A percentile compares a stretch with the other conserved stretches of the same genome.
Evolutionary conservation across 1,284 basidiomycete genomes (phyloP).

Genomic region (Erythrobasidium hasegawianum): DNA sequence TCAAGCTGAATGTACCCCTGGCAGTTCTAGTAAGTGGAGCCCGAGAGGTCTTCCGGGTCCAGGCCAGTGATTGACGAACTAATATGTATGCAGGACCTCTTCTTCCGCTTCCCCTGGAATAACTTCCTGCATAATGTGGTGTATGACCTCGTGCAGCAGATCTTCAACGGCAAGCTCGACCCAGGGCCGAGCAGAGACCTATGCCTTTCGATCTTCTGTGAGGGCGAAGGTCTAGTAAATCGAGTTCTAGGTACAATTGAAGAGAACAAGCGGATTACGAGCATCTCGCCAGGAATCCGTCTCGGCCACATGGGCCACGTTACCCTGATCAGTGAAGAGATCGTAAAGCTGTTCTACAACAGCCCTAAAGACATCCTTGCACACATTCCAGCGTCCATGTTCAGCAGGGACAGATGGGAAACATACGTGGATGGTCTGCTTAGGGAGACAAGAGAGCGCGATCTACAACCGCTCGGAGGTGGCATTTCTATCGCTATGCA

Average conservation of each 20-base stretch:
- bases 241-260: slow-evolving; percentile 78
- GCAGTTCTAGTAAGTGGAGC: slow-evolving; percentile 21
- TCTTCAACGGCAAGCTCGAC: slow-evolving; percentile 79
- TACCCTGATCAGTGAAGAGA: slow-evolving; percentile 85
- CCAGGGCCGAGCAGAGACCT: slow-evolving; percentile 73
- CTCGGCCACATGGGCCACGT: slow-evolving; percentile 97
- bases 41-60: too few relatives aligned
- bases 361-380: slow-evolving; percentile 73
- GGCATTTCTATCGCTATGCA: slow-evolving; percentile 45
- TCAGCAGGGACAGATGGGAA: slow-evolving; percentile 77
- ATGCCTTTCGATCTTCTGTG: slow-evolving; percentile 71
- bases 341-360: slow-evolving; percentile 74
- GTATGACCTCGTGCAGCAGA: slow-evolving; percentile 93
- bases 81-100: slow-evolving; percentile 78
- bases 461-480: slow-evolving; percentile 75
- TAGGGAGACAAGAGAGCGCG: slow-evolving; percentile 73
- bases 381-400: slow-evolving; percentile 55
- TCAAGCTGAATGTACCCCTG: slow-evolving; percentile 35
- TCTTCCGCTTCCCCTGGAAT: slow-evolving; percentile 96
- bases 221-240: slow-evolving; percentile 64
- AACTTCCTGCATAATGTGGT: slow-evolving; percentile 97
- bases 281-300: slow-evolving; percentile 69
- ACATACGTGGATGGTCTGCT: slow-evolving; percentile 77
- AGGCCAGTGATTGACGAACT: too few relatives aligned
- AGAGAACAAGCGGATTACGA: slow-evolving; percentile 58